These are phyloP conservation scores for Capsicum chinense DNA, from an alignment of 257 asterid species.

Conservation along the genomic window DNA sequence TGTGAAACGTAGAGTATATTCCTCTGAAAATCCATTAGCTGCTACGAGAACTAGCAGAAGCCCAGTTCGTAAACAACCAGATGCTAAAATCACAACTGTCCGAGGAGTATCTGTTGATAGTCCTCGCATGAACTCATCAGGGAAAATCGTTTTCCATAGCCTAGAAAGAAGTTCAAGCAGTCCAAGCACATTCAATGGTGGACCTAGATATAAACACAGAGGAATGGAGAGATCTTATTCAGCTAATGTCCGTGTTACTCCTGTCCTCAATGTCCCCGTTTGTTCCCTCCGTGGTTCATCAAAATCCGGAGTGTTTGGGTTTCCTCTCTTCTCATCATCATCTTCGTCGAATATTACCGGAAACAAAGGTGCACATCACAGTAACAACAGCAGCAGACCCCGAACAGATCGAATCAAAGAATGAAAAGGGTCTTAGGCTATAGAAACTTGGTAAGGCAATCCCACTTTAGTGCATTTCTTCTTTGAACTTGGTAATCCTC, in stretches of 20 bases:
- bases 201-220: slow-evolving; percentile 65
- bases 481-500: slow-evolving; percentile 22
- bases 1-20: slow-evolving; percentile 48
- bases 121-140: slow-evolving; percentile 92
- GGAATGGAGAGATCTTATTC: slow-evolving; percentile 97
- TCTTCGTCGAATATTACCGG: slow-evolving; percentile 35
- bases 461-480: too few relatives aligned
- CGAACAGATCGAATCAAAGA: slow-evolving; percentile 62
- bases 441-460: background rate
- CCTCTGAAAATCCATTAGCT: slow-evolving; percentile 45
- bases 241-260: slow-evolving; percentile 84
- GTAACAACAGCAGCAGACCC: slow-evolving; percentile 42
- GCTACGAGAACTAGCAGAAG: slow-evolving; percentile 57
- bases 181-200: slow-evolving; percentile 83
- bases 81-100: slow-evolving; percentile 24
- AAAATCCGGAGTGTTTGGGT: slow-evolving; percentile 79
- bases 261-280: slow-evolving; percentile 92
- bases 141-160: slow-evolving; percentile 85
- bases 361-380: slow-evolving; percentile 44
- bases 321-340: slow-evolving; percentile 60
- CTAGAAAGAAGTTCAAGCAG: slow-evolving; percentile 96
- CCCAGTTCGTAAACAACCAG: slow-evolving; percentile 47
- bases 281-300: slow-evolving; percentile 83
- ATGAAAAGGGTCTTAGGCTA: slow-evolving; percentile 30
- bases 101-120: slow-evolving; percentile 78